Conservation (phyloP, 1,139 yeast genomes). For the Wickerhamiella infanticola region DNA sequence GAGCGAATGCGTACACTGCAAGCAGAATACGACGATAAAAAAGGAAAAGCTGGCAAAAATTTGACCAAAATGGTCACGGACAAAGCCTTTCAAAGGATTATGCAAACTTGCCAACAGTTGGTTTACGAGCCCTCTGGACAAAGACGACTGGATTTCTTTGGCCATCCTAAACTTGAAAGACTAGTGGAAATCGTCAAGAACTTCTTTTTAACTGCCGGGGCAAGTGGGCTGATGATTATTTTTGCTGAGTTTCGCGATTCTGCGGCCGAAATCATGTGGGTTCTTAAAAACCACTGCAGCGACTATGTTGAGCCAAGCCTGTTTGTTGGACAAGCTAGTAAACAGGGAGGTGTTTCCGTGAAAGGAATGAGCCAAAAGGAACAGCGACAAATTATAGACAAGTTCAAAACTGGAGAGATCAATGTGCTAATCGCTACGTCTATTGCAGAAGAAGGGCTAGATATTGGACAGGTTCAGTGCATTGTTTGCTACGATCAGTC, state of each 20-base stretch:
- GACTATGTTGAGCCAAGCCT: conserved; percentile 51
- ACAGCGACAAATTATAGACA: conserved; percentile 43
- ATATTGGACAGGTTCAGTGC: conserved; percentile 87
- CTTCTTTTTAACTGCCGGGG: conserved; percentile 32
- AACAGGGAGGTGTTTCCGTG: conserved; percentile 10
- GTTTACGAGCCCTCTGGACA: conserved; percentile 23
- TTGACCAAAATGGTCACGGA: conserved; percentile 33
- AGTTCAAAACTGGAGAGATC: conserved; percentile 54
- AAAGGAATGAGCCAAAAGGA: conserved; percentile 28
- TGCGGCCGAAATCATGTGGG: conserved; percentile 69
- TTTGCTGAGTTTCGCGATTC: conserved; percentile 83
- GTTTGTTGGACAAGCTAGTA: conserved; percentile 64
- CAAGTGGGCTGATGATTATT: conserved; percentile 59
- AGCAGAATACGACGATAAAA: conserved; percentile 11
- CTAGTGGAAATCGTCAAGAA: conserved; percentile 40
- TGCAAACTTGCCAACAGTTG: conserved; percentile 32
- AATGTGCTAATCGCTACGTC: conserved; percentile 90
- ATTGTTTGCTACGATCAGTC: conserved; percentile 90
- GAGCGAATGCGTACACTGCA: conserved; percentile 17
- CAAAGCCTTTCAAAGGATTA: conserved; percentile 32
- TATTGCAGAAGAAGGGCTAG: conserved; percentile 96
- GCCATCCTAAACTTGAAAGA: conserved; percentile 66
- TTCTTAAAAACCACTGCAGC: conserved; percentile 35
- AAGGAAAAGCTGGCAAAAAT: conserved; percentile 17
- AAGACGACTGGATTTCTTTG: conserved; percentile 24